Conservation (phyloP, 2,329 filamentous ascomycete genomes). For the Plectosphaerella plurivora region DNA sequence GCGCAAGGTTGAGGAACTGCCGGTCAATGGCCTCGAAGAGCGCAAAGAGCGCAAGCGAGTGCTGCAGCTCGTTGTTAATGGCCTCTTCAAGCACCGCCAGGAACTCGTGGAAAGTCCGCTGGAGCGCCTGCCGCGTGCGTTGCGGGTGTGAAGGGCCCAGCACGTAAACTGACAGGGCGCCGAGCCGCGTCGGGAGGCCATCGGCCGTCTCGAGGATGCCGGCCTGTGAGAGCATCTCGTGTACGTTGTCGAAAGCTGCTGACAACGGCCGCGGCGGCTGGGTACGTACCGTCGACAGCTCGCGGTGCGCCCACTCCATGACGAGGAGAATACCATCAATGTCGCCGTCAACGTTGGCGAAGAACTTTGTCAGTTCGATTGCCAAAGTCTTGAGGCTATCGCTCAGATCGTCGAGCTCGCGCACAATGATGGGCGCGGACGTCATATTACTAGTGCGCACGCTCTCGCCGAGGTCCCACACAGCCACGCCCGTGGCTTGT, state of each 20-base stretch:
- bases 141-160: conserved; percentile 80
- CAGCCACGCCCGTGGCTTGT: conserved; percentile 86
- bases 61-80: conserved; percentile 77
- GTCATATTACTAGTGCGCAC: conserved; percentile 88
- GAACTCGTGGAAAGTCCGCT: conserved; percentile 85
- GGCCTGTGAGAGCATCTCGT: conserved; percentile 66
- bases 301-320: conserved; percentile 93
- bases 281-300: conserved; percentile 66
- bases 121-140: conserved; percentile 73
- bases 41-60: conserved; percentile 74
- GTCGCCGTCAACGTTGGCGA: conserved; percentile 88
- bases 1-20: conserved; percentile 84
- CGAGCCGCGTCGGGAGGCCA: conserved; percentile 62
- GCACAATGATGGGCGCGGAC: conserved; percentile 79
- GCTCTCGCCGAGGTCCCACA: conserved; percentile 92
- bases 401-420: conserved; percentile 78
- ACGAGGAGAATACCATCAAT: conserved; percentile 89
- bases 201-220: conserved; percentile 53
- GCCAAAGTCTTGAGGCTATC: conserved; percentile 82
- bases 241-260: conserved; percentile 76
- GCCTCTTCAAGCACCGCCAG: conserved; percentile 83
- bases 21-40: conserved; percentile 91
- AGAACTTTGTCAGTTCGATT: conserved; percentile 84
- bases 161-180: conserved; percentile 63
- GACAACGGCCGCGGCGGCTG: conserved; percentile 60